phyloP scores from a whole-genome alignment of 2,329 filamentous ascomycete genomes.

The Alternaria panax region DNA sequence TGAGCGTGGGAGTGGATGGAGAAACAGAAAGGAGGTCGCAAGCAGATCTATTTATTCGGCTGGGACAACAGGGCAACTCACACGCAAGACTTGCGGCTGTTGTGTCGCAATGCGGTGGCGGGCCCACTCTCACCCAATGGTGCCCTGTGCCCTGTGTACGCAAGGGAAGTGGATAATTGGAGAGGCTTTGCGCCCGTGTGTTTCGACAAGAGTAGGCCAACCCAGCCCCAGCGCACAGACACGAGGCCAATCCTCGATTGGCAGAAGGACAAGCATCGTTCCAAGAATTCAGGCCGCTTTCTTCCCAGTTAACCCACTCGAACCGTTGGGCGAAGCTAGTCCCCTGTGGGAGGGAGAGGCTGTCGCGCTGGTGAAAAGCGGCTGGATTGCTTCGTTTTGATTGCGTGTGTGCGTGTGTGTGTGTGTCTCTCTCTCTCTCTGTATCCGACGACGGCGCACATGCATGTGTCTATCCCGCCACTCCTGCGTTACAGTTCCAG shows the following conservation, averaged over 20 bases:
- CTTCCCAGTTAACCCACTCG: slow-evolving; percentile 12
- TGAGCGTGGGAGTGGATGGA: slow-evolving; percentile 12
- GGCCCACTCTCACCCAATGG: slow-evolving; percentile 3
- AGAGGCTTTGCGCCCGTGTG: slow-evolving; percentile 19
- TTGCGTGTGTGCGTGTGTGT: too few species aligned
- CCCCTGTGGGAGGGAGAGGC: background rate
- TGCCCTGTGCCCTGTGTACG: slow-evolving; percentile 4
- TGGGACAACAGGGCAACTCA: slow-evolving; percentile 5
- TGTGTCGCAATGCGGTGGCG: slow-evolving; percentile 12
- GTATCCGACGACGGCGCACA: background rate
- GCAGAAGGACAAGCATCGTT: slow-evolving; percentile 26
- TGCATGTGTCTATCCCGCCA: slow-evolving; percentile 2
- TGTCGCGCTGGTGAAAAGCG: slow-evolving; percentile 5
- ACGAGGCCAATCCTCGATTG: slow-evolving; percentile 6
- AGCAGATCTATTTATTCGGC: slow-evolving; percentile 23
- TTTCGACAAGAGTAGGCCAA: slow-evolving; percentile 10
- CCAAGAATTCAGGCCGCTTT: slow-evolving; percentile 20
- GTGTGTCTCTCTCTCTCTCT: background rate
- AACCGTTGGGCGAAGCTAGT: slow-evolving; percentile 15
- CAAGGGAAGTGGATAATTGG: slow-evolving; percentile 3
- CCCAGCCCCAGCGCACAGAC: slow-evolving; percentile 19
- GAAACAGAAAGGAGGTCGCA: slow-evolving; percentile 11
- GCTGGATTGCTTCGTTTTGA: slow-evolving; percentile 12
- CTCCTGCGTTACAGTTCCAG: background rate
- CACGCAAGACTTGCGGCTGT: slow-evolving; percentile 12